Percentiles rank a stretch among this genome's conserved stretches.
Evolutionary conservation across 768 basidiomycete genomes (phyloP).

Genomic region (Suillus fuscotomentosus): DNA sequence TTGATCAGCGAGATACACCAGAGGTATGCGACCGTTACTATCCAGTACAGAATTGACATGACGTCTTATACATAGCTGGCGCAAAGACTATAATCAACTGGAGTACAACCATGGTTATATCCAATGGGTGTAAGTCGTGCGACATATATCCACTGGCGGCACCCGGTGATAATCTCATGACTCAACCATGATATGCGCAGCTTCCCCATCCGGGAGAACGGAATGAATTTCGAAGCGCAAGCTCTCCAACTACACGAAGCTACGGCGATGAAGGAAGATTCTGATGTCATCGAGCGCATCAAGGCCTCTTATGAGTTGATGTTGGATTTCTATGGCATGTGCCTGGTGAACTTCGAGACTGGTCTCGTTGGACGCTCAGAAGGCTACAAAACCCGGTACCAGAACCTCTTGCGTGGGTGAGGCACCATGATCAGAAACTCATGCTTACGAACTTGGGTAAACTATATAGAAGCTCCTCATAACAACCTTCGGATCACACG

Average conservation of each 20-base stretch:
- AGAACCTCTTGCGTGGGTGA: conserved; percentile 64
- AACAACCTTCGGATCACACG: conserved; percentile 78
- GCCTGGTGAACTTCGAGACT: conserved; percentile 52
- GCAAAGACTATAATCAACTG: conserved; percentile 57
- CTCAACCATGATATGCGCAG: conserved; percentile 29
- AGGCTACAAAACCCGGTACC: conserved; percentile 54
- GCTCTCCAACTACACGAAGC: conserved; percentile 69
- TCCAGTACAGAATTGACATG: neutral
- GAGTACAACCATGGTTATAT: conserved; percentile 74
- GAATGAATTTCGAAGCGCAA: conserved; percentile 68
- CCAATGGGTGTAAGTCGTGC: conserved; percentile 67
- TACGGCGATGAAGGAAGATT: conserved; percentile 49
- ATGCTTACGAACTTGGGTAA: conserved; percentile 1
- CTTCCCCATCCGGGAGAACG: conserved; percentile 73
- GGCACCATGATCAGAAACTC: neutral
- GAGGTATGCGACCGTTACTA: conserved; percentile 36
- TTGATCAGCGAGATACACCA: conserved; percentile 63
- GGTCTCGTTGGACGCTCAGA: conserved; percentile 57
- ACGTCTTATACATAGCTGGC: conserved; percentile 48
- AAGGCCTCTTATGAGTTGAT: conserved; percentile 66
- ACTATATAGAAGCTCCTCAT: conserved; percentile 56
- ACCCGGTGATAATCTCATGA: neutral
- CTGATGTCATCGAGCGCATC: conserved; percentile 47
- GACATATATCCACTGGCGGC: neutral
- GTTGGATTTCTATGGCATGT: conserved; percentile 82